Evolutionary conservation across 306 rosid genomes (phyloP), one percentile per base, ranked within the genome.

Genomic region (Rosa chinensis): DNA sequence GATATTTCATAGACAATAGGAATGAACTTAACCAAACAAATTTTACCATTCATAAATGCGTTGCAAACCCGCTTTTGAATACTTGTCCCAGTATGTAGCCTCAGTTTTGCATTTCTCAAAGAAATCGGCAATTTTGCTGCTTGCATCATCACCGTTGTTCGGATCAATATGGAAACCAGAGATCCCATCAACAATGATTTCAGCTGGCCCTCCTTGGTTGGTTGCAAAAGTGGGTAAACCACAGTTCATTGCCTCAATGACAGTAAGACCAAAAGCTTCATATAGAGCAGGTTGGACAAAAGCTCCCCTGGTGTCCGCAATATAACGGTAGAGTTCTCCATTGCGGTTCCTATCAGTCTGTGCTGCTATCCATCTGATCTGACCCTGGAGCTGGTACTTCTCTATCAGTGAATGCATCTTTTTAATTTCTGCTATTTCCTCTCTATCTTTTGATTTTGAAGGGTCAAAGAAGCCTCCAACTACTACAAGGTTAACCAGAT

Each of bases 171-270:
- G 98, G 91, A 90, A 94, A 50, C 98, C 98, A 1, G 97, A 94
- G 77, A 92, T 81, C 8, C 87, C 97, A 85, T 92, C 97, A 53
- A 92, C 88, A 62, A 94, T 90, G 76, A 92, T 92, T 88, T 94
- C 97, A 58, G 98, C 97, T 0, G 98, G 98, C 45, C 98, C 98
- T 25, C 98, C 98, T 89, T 94, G 98, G 74, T 88, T 94, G 50
- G 98, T 94, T 35, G 97, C 98, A 90, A 94, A 94, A 39, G 97
- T 92, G 23, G 98, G 97, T 76, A 94, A 82, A 67, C 97, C 98
- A 77, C 94, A 92, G 86, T 89, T 94, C 98, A 94, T 94, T 82
- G 98, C 98, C 87, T 94, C 98, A 69, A 94, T 94, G 81, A 94
- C 98, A 28, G 98, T 94, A 21, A 94, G 90, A 44, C 98, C 98